Percentiles rank a stretch among this genome's conserved stretches.
phyloP scores from a whole-genome alignment of 768 basidiomycete species.

The Hortiboletus campestris region DNA sequence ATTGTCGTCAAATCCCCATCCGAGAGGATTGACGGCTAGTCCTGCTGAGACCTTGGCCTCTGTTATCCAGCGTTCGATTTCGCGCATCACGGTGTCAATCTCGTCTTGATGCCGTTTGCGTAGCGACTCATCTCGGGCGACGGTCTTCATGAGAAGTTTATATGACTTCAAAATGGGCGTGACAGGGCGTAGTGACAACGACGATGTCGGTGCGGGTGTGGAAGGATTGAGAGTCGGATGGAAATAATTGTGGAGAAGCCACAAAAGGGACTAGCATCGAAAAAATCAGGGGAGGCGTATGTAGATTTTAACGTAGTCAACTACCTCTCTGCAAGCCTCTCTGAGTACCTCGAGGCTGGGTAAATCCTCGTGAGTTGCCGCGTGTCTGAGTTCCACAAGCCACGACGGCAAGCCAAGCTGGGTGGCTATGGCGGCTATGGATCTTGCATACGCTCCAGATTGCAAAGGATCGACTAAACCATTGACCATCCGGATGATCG shows the following conservation, averaged over 20 bases:
- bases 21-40: constrained; percentile 42
- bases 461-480: constrained; percentile 95
- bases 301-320: constrained; percentile 1
- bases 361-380: constrained; percentile 93
- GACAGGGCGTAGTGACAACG: constrained; percentile 51
- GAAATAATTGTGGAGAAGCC: constrained; percentile 86
- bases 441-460: constrained; percentile 81
- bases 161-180: constrained; percentile 70
- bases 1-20: constrained; percentile 41
- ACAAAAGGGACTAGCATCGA: constrained; percentile 63
- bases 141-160: constrained; percentile 63
- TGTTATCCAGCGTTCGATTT: constrained; percentile 75
- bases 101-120: constrained; percentile 48
- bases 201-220: constrained; percentile 31
- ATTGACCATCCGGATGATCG: constrained; percentile 88
- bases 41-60: constrained; percentile 68
- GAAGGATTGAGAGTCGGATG: constrained; percentile 68
- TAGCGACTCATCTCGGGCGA: constrained; percentile 64
- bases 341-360: constrained; percentile 80
- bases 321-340: constrained; percentile 72
- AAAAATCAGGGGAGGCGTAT: constrained; percentile 2
- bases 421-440: constrained; percentile 84
- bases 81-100: constrained; percentile 49
- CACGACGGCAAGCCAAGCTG: constrained; percentile 84
- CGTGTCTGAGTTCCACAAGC: constrained; percentile 92